These are phyloP conservation scores for Gynandropsis gynandra DNA, from an alignment of 345 rosid species.

Conservation along the genomic window DNA sequence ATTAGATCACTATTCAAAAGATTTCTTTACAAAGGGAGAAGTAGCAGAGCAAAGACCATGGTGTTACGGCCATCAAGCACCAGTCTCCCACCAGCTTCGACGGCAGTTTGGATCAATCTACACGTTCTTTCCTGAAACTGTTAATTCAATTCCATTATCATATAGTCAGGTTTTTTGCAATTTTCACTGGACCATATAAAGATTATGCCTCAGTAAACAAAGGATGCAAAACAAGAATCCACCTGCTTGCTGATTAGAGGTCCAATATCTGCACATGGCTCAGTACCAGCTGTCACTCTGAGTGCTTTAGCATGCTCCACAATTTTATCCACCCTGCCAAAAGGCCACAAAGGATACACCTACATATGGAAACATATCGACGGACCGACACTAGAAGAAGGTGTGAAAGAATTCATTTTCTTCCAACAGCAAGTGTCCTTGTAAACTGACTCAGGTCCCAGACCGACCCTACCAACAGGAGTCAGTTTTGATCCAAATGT, in stretches of 20 bases:
- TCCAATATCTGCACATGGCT: slow-evolving; percentile 53
- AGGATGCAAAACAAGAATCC: background rate
- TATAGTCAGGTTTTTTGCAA: background rate
- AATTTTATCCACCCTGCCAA: slow-evolving; percentile 51
- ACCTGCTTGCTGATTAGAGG: slow-evolving; percentile 67
- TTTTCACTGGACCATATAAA: background rate
- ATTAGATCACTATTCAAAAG: background rate
- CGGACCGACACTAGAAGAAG: background rate
- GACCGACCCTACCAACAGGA: background rate
- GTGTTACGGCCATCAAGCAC: slow-evolving; percentile 58
- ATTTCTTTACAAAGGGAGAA: background rate
- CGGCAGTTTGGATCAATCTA: slow-evolving; percentile 39
- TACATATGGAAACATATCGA: slow-evolving; percentile 1
- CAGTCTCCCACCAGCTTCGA: slow-evolving; percentile 48
- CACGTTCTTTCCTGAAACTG: slow-evolving; percentile 45
- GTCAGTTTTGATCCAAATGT: background rate
- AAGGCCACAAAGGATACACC: slow-evolving; percentile 8
- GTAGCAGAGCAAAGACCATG: slow-evolving; percentile 27
- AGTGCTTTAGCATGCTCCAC: slow-evolving; percentile 42
- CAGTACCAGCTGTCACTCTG: slow-evolving; percentile 48
- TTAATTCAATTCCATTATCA: slow-evolving; percentile 11
- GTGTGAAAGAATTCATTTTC: background rate
- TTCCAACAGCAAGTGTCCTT: no score
- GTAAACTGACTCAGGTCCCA: background rate
- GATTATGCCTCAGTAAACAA: background rate